A percentile compares a stretch with the other conserved stretches of the same genome.
These are phyloP conservation scores for Kluyveromyces starmeri DNA, from an alignment of 805 yeast species.

Conservation along the genomic window DNA sequence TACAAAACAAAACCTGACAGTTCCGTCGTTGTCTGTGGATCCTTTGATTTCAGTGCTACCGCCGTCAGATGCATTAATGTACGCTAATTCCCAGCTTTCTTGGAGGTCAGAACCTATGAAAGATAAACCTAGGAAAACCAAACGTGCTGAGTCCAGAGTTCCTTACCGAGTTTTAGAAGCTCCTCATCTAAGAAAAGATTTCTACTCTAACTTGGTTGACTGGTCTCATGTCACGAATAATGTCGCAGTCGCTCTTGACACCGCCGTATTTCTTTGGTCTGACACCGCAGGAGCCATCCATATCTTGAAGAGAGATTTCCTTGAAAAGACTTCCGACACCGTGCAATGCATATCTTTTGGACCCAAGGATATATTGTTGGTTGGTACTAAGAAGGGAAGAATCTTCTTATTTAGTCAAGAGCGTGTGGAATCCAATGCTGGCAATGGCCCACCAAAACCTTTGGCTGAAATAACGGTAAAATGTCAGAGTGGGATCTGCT, in stretches of 20 bases:
- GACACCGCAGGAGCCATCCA: constrained; percentile 38
- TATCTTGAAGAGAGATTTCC: constrained; percentile 32
- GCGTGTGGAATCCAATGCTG: constrained; percentile 2
- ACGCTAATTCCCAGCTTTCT: constrained; percentile 11
- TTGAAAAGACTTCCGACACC: constrained; percentile 27
- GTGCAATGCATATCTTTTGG: constrained; percentile 56
- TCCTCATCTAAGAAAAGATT: constrained; percentile 66
- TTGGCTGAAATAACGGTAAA: constrained; percentile 5
- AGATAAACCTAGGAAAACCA: constrained; percentile 17
- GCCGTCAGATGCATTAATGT: constrained; percentile 14
- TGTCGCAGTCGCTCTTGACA: constrained; percentile 60
- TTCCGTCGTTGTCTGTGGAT: constrained; percentile 9
- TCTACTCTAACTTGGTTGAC: constrained; percentile 63
- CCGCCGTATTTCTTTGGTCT: constrained; percentile 55
- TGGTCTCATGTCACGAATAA: constrained; percentile 50
- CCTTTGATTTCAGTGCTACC: constrained; percentile 17
- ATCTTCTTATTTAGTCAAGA: constrained; percentile 38
- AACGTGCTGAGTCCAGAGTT: constrained; percentile 29
- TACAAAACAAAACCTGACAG: constrained; percentile 1
- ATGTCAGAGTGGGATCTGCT: constrained; percentile 38
- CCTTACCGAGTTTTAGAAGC: constrained; percentile 55
- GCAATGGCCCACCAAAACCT: constrained; percentile 5
- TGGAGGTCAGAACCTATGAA: constrained; percentile 3
- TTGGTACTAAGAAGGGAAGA: constrained; percentile 52
- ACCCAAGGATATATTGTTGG: constrained; percentile 34